Evolutionary conservation across 1,284 basidiomycete species (phyloP).

Genomic region (Rhodotorula sp.): DNA sequence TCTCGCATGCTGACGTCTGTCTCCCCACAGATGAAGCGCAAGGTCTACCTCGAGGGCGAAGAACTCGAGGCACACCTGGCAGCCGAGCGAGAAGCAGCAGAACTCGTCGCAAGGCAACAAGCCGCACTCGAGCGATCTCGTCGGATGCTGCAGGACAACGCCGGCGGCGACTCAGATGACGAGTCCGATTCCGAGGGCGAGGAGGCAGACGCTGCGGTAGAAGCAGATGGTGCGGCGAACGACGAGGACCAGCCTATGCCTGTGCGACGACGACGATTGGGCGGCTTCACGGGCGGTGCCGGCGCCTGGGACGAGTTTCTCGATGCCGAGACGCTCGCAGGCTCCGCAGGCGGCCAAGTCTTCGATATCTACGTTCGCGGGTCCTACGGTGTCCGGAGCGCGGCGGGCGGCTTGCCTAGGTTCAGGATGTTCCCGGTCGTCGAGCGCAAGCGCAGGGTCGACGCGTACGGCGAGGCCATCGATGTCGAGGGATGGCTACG

Average conservation of each 20-base stretch:
- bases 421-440: slow-evolving; percentile 97
- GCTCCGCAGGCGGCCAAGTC: slow-evolving; percentile 57
- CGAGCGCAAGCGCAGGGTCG: slow-evolving; percentile 85
- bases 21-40: slow-evolving; percentile 78
- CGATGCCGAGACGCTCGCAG: slow-evolving; percentile 23
- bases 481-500: slow-evolving; percentile 92
- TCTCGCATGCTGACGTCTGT: too few relatives aligned
- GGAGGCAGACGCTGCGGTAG: slow-evolving; percentile 61
- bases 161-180: slow-evolving; percentile 60
- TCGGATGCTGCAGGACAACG: slow-evolving; percentile 80
- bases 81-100: slow-evolving; percentile 74
- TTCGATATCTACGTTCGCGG: slow-evolving; percentile 98
- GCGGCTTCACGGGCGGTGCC: slow-evolving; percentile 36
- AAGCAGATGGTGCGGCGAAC: slow-evolving; percentile 59
- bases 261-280: slow-evolving; percentile 12
- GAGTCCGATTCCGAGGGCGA: slow-evolving; percentile 49
- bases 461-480: slow-evolving; percentile 92
- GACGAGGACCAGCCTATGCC: slow-evolving; percentile 53
- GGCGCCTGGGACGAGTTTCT: slow-evolving; percentile 46
- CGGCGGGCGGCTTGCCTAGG: slow-evolving; percentile 71
- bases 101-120: slow-evolving; percentile 81
- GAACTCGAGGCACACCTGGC: slow-evolving; percentile 81
- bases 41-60: slow-evolving; percentile 66
- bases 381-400: slow-evolving; percentile 56
- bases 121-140: slow-evolving; percentile 78